phyloP scores from a whole-genome alignment of 2,329 filamentous ascomycete species.

The Fusarium goolgardi region DNA sequence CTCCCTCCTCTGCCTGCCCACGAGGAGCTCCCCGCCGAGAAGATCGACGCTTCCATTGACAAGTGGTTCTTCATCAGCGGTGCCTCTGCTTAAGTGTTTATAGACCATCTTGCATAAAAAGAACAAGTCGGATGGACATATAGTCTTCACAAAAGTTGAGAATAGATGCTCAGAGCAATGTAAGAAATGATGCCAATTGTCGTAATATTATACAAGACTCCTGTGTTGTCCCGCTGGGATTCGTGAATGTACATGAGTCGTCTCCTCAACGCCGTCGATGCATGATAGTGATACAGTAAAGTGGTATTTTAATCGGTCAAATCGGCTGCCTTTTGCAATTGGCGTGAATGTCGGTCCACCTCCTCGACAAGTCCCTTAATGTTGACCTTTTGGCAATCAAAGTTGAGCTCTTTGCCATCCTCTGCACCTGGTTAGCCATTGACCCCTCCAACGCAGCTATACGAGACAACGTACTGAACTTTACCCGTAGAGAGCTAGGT shows the following conservation, averaged over 20 bases:
- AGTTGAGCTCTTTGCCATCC: slow-evolving; percentile 89
- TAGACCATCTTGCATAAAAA: slow-evolving; percentile 34
- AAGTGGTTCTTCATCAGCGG: slow-evolving; percentile 99
- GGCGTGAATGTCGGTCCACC: slow-evolving; percentile 87
- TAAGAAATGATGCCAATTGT: slow-evolving; percentile 40
- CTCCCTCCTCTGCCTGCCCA: slow-evolving; percentile 81
- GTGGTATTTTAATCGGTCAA: slow-evolving; percentile 62
- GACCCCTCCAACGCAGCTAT: slow-evolving; percentile 2
- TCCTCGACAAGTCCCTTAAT: slow-evolving; percentile 90
- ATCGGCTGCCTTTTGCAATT: slow-evolving; percentile 84
- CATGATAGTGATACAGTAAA: slow-evolving; percentile 47
- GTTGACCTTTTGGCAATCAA: slow-evolving; percentile 82
- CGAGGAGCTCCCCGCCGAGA: slow-evolving; percentile 84
- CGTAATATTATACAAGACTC: slow-evolving; percentile 45
- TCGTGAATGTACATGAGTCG: slow-evolving; percentile 38
- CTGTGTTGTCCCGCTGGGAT: slow-evolving; percentile 34
- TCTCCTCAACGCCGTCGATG: slow-evolving; percentile 51
- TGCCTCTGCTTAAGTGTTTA: slow-evolving; percentile 76
- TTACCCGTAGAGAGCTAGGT: slow-evolving; percentile 76
- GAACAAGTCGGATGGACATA: slow-evolving; percentile 23
- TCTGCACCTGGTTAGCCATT: slow-evolving; percentile 63
- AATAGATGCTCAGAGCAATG: slow-evolving; percentile 37
- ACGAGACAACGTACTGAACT: slow-evolving; percentile 76
- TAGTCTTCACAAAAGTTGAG: slow-evolving; percentile 37
- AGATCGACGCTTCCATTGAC: slow-evolving; percentile 96